Conservation (phyloP, 257 asterid genomes). For the Anisodus tanguticus region DNA sequence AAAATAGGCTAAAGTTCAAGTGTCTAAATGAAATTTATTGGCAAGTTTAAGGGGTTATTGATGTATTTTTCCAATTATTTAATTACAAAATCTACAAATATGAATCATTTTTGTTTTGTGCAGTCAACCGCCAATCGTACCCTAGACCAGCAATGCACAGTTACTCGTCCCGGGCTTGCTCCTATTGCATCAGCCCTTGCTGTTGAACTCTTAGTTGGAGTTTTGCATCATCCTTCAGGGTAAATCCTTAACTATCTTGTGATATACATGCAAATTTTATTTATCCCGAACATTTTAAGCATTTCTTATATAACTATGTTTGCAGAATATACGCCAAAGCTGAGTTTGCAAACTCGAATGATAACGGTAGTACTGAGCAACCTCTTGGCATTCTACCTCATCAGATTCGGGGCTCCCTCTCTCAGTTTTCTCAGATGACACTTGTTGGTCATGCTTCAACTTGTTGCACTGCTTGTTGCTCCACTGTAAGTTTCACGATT, state of each 20-base stretch:
- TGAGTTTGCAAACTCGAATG: slow-evolving; percentile 66
- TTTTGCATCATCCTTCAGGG: slow-evolving; percentile 92
- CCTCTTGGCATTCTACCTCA: slow-evolving; percentile 96
- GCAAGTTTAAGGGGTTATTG: no score
- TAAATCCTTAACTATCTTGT: slow-evolving; percentile 36
- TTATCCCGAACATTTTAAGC: not conserved
- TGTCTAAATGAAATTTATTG: no score
- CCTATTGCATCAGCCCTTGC: slow-evolving; percentile 98
- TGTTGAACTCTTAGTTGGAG: slow-evolving; percentile 85
- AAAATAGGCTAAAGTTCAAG: no score
- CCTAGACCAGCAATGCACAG: slow-evolving; percentile 97
- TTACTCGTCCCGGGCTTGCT: slow-evolving; percentile 98
- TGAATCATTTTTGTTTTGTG: slow-evolving; percentile 26
- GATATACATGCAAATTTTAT: not conserved
- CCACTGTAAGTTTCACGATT: slow-evolving; percentile 56
- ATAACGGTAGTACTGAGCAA: slow-evolving; percentile 52
- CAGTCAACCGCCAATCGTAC: slow-evolving; percentile 96
- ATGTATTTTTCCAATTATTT: not conserved
- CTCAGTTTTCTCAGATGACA: slow-evolving; percentile 90
- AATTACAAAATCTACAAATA: not conserved
- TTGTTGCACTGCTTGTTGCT: slow-evolving; percentile 91
- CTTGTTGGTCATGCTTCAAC: slow-evolving; percentile 88
- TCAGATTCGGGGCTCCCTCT: slow-evolving; percentile 88
- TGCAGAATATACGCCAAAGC: slow-evolving; percentile 77
- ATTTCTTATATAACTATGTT: slow-evolving; percentile 22